Conservation (phyloP, 2,329 filamentous ascomycete species). For the Ophiognomonia clavigignenti-juglandacearum region DNA sequence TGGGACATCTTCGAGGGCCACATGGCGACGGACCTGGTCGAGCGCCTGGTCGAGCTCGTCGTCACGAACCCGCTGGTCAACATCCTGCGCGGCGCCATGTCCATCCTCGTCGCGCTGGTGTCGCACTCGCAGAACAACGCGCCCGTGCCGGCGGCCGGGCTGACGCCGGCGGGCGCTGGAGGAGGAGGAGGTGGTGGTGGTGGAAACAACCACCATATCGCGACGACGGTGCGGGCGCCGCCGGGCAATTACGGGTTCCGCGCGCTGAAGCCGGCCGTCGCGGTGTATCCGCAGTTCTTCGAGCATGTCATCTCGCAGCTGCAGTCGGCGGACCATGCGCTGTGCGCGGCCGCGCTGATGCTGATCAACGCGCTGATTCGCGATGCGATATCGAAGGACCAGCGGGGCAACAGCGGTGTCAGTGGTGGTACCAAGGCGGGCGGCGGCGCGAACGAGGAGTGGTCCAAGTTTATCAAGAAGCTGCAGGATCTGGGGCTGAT, state of each 20-base stretch:
- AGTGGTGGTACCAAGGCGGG: conserved; percentile 27
- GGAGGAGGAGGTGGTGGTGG: no score
- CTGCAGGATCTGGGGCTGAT: conserved; percentile 92
- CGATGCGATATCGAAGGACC: conserved; percentile 77
- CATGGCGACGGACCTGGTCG: conserved; percentile 60
- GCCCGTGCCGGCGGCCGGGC: conserved; percentile 18
- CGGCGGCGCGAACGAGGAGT: conserved; percentile 65
- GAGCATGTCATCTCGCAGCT: conserved; percentile 89
- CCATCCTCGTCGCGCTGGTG: conserved; percentile 89
- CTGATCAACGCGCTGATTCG: conserved; percentile 93
- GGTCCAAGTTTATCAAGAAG: conserved; percentile 92
- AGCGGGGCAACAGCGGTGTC: conserved; percentile 34
- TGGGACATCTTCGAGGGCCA: conserved; percentile 80
- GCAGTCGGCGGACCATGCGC: conserved; percentile 87
- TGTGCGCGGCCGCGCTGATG: conserved; percentile 93
- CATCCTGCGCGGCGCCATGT: conserved; percentile 94
- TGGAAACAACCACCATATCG: no score
- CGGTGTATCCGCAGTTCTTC: conserved; percentile 88
- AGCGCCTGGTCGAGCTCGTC: conserved; percentile 82
- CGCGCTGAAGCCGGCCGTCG: conserved; percentile 85
- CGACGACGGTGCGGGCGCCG: conserved; percentile 32
- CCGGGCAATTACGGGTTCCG: conserved; percentile 78
- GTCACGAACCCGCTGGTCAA: conserved; percentile 96
- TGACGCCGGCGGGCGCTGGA: conserved; percentile 49
- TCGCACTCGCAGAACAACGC: conserved; percentile 67